These are phyloP conservation scores for Axilococcus clingmanii DNA, from an alignment of 139 green algal species.

Conservation along the genomic window DNA sequence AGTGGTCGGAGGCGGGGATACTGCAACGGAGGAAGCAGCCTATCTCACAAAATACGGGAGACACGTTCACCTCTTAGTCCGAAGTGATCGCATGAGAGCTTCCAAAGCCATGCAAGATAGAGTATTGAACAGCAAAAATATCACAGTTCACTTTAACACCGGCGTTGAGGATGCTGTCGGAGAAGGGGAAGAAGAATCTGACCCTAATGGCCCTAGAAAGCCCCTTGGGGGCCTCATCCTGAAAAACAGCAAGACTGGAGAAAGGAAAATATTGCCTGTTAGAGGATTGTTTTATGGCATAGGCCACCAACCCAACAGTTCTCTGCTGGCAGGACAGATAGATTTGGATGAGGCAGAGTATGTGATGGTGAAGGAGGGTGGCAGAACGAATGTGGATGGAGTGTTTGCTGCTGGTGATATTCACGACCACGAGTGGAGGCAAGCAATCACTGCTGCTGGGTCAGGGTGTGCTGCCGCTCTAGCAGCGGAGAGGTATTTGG, in stretches of 20 bases:
- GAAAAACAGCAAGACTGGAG: conserved; percentile 38
- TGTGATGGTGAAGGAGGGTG: conserved; percentile 36
- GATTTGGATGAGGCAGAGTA: conserved; percentile 84
- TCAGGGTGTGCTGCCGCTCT: conserved; percentile 87
- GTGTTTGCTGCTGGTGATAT: conserved; percentile 90
- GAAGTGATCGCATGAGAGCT: conserved; percentile 66
- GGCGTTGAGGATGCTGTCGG: conserved; percentile 64
- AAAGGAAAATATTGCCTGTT: conserved; percentile 54
- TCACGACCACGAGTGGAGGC: conserved; percentile 78
- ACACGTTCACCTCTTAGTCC: conserved; percentile 90
- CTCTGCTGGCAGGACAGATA: conserved; percentile 38
- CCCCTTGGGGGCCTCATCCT: conserved; percentile 48
- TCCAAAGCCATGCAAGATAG: conserved; percentile 82
- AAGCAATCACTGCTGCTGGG: conserved; percentile 90
- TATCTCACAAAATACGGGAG: conserved; percentile 96
- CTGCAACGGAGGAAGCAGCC: conserved; percentile 87
- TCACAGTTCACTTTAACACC: conserved; percentile 77
- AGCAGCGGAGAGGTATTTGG: conserved; percentile 80
- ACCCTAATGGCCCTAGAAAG: too few species aligned
- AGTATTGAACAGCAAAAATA: conserved; percentile 44
- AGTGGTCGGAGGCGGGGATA: conserved; percentile 95
- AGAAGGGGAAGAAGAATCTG: too few species aligned
- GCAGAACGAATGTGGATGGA: conserved; percentile 59
- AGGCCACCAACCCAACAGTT: conserved; percentile 92
- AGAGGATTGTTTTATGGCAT: conserved; percentile 97